These are phyloP conservation scores for Kuraishia floccosa DNA, from an alignment of 805 yeast genomes.

Conservation along the genomic window DNA sequence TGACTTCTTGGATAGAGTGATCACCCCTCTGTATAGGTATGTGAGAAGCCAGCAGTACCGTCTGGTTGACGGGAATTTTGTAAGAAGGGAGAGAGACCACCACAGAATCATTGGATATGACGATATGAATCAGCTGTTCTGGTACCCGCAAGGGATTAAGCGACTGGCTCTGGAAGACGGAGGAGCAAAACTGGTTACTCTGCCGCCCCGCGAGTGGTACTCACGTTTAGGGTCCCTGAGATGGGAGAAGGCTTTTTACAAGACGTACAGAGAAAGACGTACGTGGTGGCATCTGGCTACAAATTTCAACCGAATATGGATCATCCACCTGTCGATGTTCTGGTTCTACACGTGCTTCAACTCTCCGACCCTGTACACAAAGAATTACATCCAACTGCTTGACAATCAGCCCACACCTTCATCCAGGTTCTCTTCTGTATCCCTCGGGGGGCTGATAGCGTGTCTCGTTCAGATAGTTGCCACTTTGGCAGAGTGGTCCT, in stretches of 20 bases:
- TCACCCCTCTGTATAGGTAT: slow-evolving; percentile 42
- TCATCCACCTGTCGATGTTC: slow-evolving; percentile 34
- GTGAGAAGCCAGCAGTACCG: slow-evolving; percentile 58
- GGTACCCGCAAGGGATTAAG: slow-evolving; percentile 28
- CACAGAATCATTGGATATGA: slow-evolving; percentile 45
- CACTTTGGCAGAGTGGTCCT: slow-evolving; percentile 27
- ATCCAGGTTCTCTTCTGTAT: slow-evolving; percentile 27
- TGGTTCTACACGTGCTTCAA: slow-evolving; percentile 43
- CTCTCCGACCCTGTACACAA: slow-evolving; percentile 37
- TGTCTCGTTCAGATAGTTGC: slow-evolving; percentile 28
- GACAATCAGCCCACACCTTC: slow-evolving; percentile 35
- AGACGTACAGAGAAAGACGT: slow-evolving; percentile 35
- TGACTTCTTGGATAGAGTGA: slow-evolving; percentile 24
- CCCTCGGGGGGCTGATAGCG: slow-evolving; percentile 35
- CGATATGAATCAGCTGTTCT: slow-evolving; percentile 40
- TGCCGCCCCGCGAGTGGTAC: slow-evolving; percentile 21
- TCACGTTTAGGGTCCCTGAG: slow-evolving; percentile 17
- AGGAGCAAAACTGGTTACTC: slow-evolving; percentile 10
- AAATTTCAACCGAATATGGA: slow-evolving; percentile 42
- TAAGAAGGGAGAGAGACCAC: slow-evolving; percentile 63
- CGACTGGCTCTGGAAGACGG: slow-evolving; percentile 23
- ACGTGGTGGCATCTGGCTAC: slow-evolving; percentile 39
- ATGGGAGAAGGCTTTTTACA: slow-evolving; percentile 30
- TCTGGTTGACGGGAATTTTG: slow-evolving; percentile 36
- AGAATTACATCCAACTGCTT: slow-evolving; percentile 23